These are phyloP conservation scores for Strobilomyces confusus DNA, from an alignment of 768 basidiomycete species.

Conservation along the genomic window DNA sequence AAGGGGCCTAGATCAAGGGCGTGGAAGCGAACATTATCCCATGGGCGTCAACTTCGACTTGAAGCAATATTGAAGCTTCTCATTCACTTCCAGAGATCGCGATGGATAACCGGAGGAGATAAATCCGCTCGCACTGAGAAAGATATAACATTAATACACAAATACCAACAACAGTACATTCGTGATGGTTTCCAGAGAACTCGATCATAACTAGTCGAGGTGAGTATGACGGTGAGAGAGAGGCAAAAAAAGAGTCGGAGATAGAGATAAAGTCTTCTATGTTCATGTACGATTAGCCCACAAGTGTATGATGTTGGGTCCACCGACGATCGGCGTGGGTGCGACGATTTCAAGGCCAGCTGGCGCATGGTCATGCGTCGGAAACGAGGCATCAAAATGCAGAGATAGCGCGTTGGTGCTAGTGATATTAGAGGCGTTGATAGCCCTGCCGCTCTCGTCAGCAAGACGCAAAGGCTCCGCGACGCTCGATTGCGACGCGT, in stretches of 20 bases:
- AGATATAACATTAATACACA: conserved; percentile 25
- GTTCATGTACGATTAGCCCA: conserved; percentile 32
- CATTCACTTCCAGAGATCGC: not conserved
- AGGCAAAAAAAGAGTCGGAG: not conserved
- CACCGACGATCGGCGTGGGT: conserved; percentile 33
- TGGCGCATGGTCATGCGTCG: conserved; percentile 24
- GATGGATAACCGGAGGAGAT: conserved; percentile 1
- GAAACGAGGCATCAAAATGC: conserved; percentile 34
- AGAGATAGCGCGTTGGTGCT: conserved; percentile 33
- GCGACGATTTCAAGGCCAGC: conserved; percentile 32
- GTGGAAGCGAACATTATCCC: not conserved
- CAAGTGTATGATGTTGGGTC: conserved; percentile 32
- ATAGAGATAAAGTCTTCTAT: not conserved
- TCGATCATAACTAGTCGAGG: not conserved
- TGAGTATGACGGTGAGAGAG: not conserved
- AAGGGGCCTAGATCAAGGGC: not conserved
- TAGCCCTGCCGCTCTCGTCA: conserved; percentile 13
- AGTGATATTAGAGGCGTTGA: conserved; percentile 22
- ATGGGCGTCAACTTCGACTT: not conserved
- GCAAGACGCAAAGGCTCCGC: conserved; percentile 20
- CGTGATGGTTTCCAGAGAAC: not conserved
- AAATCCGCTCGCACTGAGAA: conserved; percentile 5
- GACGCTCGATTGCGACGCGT: conserved; percentile 18
- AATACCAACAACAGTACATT: conserved; percentile 13
- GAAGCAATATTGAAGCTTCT: not conserved